Evolutionary conservation across 345 rosid species (phyloP).

Genomic region (Melaleuca quinquenervia): DNA sequence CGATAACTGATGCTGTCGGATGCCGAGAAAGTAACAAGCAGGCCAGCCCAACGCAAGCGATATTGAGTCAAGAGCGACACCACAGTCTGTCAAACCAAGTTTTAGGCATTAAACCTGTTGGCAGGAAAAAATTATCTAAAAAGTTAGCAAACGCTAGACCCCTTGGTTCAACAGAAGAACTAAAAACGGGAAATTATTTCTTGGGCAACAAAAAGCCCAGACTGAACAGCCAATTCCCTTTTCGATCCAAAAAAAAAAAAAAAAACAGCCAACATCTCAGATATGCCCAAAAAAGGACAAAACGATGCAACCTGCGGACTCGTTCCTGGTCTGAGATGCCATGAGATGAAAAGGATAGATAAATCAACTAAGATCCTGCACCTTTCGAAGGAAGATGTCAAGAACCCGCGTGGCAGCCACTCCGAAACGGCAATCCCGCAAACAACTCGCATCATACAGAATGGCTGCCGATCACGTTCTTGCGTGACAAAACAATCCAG

Average conservation of each 20-base stretch:
- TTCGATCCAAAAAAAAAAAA: no score
- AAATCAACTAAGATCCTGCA: neutral
- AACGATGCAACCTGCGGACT: neutral
- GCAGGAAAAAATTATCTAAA: neutral
- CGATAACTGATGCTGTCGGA: neutral
- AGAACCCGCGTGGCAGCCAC: neutral
- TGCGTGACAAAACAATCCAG: neutral
- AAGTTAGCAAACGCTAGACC: neutral
- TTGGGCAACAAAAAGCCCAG: neutral
- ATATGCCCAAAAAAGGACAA: neutral
- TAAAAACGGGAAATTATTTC: neutral
- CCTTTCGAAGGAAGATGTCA: neutral
- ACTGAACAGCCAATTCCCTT: neutral
- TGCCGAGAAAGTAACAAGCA: neutral
- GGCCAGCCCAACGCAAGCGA: neutral
- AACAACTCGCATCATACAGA: no score
- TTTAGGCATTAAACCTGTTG: neutral
- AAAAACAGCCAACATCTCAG: neutral
- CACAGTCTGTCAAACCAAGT: neutral
- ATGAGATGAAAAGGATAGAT: neutral
- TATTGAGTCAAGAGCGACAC: neutral
- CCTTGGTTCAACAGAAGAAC: neutral
- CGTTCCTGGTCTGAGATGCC: neutral
- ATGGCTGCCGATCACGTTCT: neutral
- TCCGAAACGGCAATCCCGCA: no score